Base-by-base conservation (phyloP, 108 stramenopile genomes). In the Poteriospumella lacustris region DNA sequence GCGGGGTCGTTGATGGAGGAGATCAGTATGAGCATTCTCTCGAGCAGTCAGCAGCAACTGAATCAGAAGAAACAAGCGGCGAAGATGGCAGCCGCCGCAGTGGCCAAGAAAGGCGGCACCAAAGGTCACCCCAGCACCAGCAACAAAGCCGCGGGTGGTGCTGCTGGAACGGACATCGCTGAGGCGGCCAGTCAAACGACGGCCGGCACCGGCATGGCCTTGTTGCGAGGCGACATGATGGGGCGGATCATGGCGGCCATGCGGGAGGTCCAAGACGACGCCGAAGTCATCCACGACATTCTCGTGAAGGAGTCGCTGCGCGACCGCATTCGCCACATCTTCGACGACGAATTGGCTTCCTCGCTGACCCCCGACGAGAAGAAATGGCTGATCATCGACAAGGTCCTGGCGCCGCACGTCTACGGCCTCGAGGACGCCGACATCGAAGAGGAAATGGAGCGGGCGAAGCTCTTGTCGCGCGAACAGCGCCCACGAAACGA, bases 321-420 rank as follows among this genome's bases (percentile, higher is more conserved):
- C 5, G 70, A 73, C 42, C 70, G 70, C 31, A 5, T 73, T 9
- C 36, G 70, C 26, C 3, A n/a, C 9, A 44, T 38, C 31, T 15
- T 15, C 9, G 41, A 26, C 26, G 70, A 56, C 15, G 70, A 73
- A 15, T 5, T 29, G 9, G n/a, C n/a, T n/a, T n/a, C n/a, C n/a
- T n/a, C n/a, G n/a, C 12, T 73, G 15, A 52, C 70, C 5, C 31
- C 26, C 9, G 43, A 44, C 9, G 70, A 73, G 3, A 42, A 73
- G 36, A 15, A 52, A 73, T 73, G 70, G 70, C 3, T 73, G 38
- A 9, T 28, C 26, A 42, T 73, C 9, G 70, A 73, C 41, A 73
- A 56, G 24, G 41, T 73, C 5, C 31, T 73, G 5, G 12, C 70
- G 9, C 70, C 70, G 42, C 47, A 73, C 31, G 47, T 73, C 9